Evolutionary conservation across 108 stramenopile species (phyloP).

Genomic region (Fistulifera pelliculosa): DNA sequence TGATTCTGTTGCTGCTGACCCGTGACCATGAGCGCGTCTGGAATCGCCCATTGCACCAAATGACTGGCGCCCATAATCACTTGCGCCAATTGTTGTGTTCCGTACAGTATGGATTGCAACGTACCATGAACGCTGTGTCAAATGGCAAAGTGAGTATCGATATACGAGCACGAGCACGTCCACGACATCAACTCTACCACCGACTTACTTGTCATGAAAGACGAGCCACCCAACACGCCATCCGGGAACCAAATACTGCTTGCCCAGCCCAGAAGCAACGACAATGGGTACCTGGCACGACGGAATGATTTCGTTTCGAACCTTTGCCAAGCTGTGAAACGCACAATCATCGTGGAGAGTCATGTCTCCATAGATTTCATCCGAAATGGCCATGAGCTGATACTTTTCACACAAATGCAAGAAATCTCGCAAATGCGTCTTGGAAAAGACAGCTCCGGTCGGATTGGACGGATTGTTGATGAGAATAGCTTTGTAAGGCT

Average conservation of each 20-base stretch:
- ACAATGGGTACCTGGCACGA: constrained; percentile 77
- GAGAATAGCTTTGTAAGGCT: constrained; percentile 53
- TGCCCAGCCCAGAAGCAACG: constrained; percentile 81
- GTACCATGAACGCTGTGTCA: constrained; percentile 30
- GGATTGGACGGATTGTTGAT: constrained; percentile 93
- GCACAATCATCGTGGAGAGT: constrained; percentile 34
- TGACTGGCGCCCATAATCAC: constrained; percentile 73
- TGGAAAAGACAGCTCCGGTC: constrained; percentile 83
- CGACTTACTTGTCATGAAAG: constrained; percentile 66
- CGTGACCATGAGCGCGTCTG: constrained; percentile 44
- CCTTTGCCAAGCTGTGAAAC: constrained; percentile 67
- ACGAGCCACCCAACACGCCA: constrained; percentile 86
- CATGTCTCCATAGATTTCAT: constrained; percentile 92
- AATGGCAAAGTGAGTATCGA: neutral
- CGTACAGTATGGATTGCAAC: constrained; percentile 55
- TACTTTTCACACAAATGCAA: constrained; percentile 52
- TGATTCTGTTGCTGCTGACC: no score
- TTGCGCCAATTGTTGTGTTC: constrained; percentile 73
- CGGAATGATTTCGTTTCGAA: constrained; percentile 30
- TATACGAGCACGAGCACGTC: no score
- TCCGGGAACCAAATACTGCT: constrained; percentile 91
- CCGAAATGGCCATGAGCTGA: constrained; percentile 72
- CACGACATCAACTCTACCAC: no score
- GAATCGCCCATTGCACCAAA: constrained; percentile 72
- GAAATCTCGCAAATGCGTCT: constrained; percentile 56